Evolutionary conservation across 2,329 filamentous ascomycete species (phyloP), one percentile per base, ranked within the genome.

Genomic region (Domatiomyces globalis): DNA sequence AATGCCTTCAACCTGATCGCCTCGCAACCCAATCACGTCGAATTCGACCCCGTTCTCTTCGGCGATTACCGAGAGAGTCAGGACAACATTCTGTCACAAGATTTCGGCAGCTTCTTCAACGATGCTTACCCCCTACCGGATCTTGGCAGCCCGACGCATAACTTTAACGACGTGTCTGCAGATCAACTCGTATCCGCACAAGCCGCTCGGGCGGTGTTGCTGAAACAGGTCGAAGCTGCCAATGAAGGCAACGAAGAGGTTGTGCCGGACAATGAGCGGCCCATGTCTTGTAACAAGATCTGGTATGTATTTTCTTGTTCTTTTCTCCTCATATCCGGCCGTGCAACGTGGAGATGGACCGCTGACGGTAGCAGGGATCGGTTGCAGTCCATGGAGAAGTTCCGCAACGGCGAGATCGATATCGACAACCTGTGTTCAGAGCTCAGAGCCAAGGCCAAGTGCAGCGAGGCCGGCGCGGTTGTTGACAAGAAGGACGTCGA

Each of bases 361-460:
- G 22, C 52, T 19, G 46, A 33, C 49, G 44, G 19, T 49, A 51
- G 44, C 63, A 95, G 90, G 92, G 88, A 95, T 68, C 87, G 87
- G 69, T 70, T 95, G 19, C 87, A 94, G 71, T 80, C 78, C 36
- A 94, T 88, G 67, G 83, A 87, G 54, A 88, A 85, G 65, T 92
- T 94, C 60, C 85, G 89, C 64, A 85, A 80, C 52, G 89, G 89
- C 60, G 89, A 94, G 60, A 87, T 96, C 58, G 92, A 98, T 60
- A 84, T 98, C 47, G 92, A 98, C 64, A 82, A 84, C 33, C 77
- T 98, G 20, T 98, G 92, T 71, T 85, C 84, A 4, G 89, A 98
- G 65, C 79, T 98, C 12, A 86, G 90, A 58, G 86, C 89, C 66
- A 98, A 98, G 72, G 92, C 92, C 52, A 92, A 90, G 65, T 98